Evolutionary conservation across 768 basidiomycete species (phyloP).

Genomic region (Saitozyma sp.): DNA sequence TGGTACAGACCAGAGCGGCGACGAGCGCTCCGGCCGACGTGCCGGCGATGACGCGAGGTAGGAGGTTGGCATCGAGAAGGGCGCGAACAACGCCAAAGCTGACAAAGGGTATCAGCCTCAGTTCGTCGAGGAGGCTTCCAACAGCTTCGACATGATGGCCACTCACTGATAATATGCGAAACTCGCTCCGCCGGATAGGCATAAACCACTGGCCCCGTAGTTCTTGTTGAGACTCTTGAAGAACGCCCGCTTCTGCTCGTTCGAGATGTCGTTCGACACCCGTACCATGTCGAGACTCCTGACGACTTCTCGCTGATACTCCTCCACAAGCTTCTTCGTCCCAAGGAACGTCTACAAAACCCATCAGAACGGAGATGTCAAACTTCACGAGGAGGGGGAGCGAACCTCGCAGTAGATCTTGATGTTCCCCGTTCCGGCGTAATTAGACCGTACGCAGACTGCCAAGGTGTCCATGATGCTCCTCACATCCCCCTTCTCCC

Average conservation of each 20-base stretch:
- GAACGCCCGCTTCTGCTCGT: conserved; percentile 88
- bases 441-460: conserved; percentile 85
- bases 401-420: conserved; percentile 83
- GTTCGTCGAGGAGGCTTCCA: too few relatives aligned
- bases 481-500: conserved; percentile 76
- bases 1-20: conserved; percentile 71
- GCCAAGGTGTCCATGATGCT: conserved; percentile 87
- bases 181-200: conserved; percentile 91
- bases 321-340: conserved; percentile 88
- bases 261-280: conserved; percentile 67
- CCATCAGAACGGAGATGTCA: conserved; percentile 20
- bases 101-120: conserved; percentile 1
- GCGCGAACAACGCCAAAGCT: conserved; percentile 84
- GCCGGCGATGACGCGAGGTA: conserved; percentile 91
- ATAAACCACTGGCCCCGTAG: conserved; percentile 85
- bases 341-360: conserved; percentile 75
- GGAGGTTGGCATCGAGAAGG: conserved; percentile 76
- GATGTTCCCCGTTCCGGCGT: conserved; percentile 85
- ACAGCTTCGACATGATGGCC: background rate
- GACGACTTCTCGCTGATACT: conserved; percentile 77
- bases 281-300: conserved; percentile 73
- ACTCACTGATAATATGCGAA: conserved; percentile 81
- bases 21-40: conserved; percentile 87
- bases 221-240: conserved; percentile 87
- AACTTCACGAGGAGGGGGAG: background rate